phyloP scores from a whole-genome alignment of 495 filamentous ascomycete genomes.

The Podospora tetraspora region DNA sequence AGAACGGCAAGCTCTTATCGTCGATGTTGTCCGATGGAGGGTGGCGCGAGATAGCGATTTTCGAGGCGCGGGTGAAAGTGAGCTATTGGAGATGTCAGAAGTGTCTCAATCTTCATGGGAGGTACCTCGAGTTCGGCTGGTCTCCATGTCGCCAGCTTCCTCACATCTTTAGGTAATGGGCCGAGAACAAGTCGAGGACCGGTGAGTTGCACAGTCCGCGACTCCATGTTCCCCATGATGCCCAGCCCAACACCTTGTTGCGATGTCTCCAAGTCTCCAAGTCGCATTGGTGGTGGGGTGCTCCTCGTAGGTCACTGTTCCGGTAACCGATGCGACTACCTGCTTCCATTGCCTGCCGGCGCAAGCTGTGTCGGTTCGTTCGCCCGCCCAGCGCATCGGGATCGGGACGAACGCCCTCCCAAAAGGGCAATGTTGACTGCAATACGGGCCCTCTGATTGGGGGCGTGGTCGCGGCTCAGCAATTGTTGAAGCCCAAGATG shows the following conservation, averaged over 20 bases:
- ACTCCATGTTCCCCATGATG: not conserved
- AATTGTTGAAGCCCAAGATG: not conserved
- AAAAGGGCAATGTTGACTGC: not conserved
- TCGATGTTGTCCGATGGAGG: not conserved
- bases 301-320: slow-evolving; percentile 3
- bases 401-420: not conserved
- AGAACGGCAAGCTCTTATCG: not conserved
- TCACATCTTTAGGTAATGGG: slow-evolving; percentile 4
- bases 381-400: slow-evolving; percentile 10
- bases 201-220: not conserved
- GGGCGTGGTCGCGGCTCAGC: not conserved
- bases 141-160: not conserved
- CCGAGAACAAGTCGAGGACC: not conserved
- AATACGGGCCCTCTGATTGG: not conserved
- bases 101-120: not conserved
- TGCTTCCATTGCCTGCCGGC: slow-evolving; percentile 5
- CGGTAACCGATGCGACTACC: slow-evolving; percentile 2
- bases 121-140: not conserved
- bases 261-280: not conserved
- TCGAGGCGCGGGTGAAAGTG: not conserved
- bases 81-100: not conserved
- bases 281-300: not conserved
- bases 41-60: not conserved
- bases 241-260: not conserved
- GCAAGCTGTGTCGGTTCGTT: not conserved